A percentile compares a stretch with the other conserved stretches of the same genome.
Conservation (phyloP, 2,329 filamentous ascomycete species). For the Sporothrix phasma region DNA sequence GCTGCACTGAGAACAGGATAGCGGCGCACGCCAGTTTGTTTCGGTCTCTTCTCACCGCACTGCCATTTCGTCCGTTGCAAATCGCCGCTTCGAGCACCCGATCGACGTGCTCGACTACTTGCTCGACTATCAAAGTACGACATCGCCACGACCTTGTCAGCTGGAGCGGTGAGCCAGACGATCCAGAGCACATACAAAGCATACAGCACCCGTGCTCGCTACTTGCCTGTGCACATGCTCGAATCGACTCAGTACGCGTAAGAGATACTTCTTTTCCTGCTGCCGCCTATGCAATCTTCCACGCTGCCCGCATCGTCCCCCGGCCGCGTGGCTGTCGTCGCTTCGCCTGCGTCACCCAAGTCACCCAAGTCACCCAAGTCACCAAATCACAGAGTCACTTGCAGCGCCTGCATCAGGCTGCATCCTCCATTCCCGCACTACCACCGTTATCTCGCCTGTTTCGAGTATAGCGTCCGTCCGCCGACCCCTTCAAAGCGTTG, state of each 20-base stretch:
- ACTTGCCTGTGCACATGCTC: too few relatives aligned
- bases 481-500: background rate
- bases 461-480: constrained; percentile 7
- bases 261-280: background rate
- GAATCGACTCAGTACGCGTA: too few relatives aligned
- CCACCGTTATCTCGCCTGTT: background rate
- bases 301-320: background rate
- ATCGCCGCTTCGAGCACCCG: background rate
- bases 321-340: background rate
- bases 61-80: background rate
- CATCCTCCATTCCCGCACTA: constrained; percentile 10
- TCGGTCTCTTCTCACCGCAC: background rate
- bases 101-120: background rate
- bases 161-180: background rate
- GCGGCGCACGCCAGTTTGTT: background rate
- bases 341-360: constrained; percentile 1
- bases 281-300: background rate
- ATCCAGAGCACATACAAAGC: too few relatives aligned
- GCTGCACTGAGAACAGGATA: background rate
- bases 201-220: too few relatives aligned
- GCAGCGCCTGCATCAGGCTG: background rate
- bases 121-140: too few relatives aligned
- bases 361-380: background rate
- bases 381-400: too few relatives aligned
- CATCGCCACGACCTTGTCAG: constrained; percentile 3